Evolutionary conservation across 1,284 basidiomycete genomes (phyloP).

Genomic region (Ceraceosorus bombacis): DNA sequence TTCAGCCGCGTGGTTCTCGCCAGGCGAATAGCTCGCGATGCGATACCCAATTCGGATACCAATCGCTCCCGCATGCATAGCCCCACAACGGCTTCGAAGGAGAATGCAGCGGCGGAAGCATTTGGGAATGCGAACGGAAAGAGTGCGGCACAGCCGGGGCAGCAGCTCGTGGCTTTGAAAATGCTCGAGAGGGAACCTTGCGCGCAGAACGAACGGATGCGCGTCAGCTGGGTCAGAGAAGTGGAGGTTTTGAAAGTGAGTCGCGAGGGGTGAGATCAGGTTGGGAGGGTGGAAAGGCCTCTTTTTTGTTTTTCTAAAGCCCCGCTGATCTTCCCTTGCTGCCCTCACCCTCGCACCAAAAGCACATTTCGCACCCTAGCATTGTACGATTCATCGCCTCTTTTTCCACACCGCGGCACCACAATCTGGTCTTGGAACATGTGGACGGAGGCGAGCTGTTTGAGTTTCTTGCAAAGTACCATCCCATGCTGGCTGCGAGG

Average conservation of each 20-base stretch:
- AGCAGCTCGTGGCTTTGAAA: constrained; percentile 70
- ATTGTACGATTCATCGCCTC: constrained; percentile 68
- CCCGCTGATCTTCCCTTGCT: constrained; percentile 7
- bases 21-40: background rate
- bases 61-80: background rate
- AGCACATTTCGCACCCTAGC: constrained; percentile 74
- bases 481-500: constrained; percentile 54
- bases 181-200: constrained; percentile 62
- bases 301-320: no score
- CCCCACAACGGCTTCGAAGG: background rate
- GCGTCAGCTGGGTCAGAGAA: constrained; percentile 76
- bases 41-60: background rate
- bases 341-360: constrained; percentile 34
- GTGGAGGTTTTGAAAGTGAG: constrained; percentile 73
- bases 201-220: constrained; percentile 61
- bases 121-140: background rate
- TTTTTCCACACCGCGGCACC: constrained; percentile 66
- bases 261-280: constrained; percentile 6
- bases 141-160: constrained; percentile 3
- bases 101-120: background rate
- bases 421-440: constrained; percentile 73
- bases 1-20: constrained; percentile 44
- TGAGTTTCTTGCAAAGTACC: constrained; percentile 60
- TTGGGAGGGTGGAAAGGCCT: no score
- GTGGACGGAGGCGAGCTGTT: constrained; percentile 77